Evolutionary conservation across 1,139 yeast genomes (phyloP).

Genomic region (Protomyces macrosporus): DNA sequence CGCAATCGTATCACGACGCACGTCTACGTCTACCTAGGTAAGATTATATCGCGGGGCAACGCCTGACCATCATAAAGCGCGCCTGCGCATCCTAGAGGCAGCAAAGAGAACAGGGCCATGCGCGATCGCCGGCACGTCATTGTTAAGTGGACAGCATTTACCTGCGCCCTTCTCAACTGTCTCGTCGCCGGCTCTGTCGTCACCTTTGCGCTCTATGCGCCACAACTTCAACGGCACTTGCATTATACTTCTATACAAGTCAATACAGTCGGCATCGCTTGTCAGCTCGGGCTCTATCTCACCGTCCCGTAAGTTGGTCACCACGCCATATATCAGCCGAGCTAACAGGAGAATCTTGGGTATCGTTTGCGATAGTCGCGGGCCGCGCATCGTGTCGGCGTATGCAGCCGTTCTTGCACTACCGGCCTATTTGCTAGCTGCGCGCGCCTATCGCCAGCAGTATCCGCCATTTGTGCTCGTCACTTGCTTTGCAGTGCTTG

Average conservation of each 20-base stretch:
- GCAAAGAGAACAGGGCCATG: neutral
- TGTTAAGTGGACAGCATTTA: slow-evolving; percentile 16
- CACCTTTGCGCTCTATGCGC: slow-evolving; percentile 70
- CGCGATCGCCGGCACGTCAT: neutral
- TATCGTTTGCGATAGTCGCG: slow-evolving; percentile 73
- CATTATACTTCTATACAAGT: slow-evolving; percentile 65
- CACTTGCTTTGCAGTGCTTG: slow-evolving; percentile 32
- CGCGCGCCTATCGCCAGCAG: slow-evolving; percentile 37
- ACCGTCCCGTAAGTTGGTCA: slow-evolving; percentile 54
- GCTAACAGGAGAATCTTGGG: slow-evolving; percentile 50
- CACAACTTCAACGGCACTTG: slow-evolving; percentile 55
- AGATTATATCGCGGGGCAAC: neutral
- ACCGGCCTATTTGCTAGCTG: slow-evolving; percentile 65
- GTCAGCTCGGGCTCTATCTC: slow-evolving; percentile 77
- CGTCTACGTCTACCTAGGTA: no score
- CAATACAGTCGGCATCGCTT: slow-evolving; percentile 69
- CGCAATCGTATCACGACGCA: neutral
- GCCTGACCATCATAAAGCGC: neutral
- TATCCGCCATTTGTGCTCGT: slow-evolving; percentile 34
- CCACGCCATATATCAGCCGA: neutral
- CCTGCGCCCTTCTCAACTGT: slow-evolving; percentile 12
- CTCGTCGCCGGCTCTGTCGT: slow-evolving; percentile 24
- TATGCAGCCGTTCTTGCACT: slow-evolving; percentile 59
- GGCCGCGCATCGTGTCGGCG: slow-evolving; percentile 68
- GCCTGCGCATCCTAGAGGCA: neutral